Conservation (phyloP, 2,329 filamentous ascomycete species). For the Ophiostoma australiae region DNA sequence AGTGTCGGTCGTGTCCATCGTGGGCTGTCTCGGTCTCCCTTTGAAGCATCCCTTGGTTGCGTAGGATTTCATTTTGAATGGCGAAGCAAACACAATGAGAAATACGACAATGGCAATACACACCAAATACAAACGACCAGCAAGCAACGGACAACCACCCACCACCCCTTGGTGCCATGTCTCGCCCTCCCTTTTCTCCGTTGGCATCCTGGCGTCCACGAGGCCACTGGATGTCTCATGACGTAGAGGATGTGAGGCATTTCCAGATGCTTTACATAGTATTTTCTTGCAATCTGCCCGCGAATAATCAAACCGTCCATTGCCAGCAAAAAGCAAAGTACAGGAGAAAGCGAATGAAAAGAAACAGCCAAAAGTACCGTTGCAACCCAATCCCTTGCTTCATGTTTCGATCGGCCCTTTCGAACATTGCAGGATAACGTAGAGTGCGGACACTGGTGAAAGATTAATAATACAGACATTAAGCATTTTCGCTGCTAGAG, state of each 20-base stretch:
- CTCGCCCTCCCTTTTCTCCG: conserved; percentile 2
- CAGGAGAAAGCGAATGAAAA: not conserved
- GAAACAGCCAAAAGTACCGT: not conserved
- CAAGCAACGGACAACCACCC: not conserved
- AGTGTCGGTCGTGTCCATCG: not conserved
- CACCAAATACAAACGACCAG: not conserved
- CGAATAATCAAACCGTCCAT: not conserved
- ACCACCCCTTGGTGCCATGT: conserved; percentile 6
- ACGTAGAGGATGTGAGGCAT: conserved; percentile 9
- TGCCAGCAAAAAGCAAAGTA: not conserved
- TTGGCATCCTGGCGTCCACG: conserved; percentile 4
- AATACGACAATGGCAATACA: not conserved
- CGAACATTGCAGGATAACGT: not conserved
- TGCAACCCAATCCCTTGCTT: not conserved
- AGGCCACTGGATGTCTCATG: conserved; percentile 7
- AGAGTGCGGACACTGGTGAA: not conserved
- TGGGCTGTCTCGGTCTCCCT: conserved; percentile 2
- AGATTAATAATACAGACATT: not conserved
- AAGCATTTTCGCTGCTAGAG: not conserved
- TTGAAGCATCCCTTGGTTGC: conserved; percentile 1
- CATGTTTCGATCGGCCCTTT: not conserved
- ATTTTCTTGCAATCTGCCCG: not conserved
- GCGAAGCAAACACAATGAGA: not conserved
- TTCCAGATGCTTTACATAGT: not conserved
- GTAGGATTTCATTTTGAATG: not conserved